Evolutionary conservation across 75 land plant genomes (phyloP).

Genomic region (Picea sitchensis): DNA sequence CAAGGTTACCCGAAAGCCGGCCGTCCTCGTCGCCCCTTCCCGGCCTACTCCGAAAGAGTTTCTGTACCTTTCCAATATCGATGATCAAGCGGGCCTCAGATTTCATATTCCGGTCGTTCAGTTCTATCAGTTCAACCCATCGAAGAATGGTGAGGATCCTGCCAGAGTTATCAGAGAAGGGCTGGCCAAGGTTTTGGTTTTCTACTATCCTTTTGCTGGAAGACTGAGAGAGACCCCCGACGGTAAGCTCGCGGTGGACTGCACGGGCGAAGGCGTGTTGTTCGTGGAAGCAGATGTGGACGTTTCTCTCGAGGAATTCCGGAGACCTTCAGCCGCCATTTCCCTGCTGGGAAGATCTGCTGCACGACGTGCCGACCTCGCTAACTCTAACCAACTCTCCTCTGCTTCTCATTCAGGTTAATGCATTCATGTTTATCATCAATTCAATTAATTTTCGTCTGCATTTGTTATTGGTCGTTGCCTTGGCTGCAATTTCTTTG

Average conservation of each 20-base stretch:
- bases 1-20: neutral
- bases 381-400: neutral
- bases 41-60: conserved; percentile 14
- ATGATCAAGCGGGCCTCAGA: conserved; percentile 42
- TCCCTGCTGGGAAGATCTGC: neutral
- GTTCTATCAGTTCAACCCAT: neutral
- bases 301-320: conserved; percentile 22
- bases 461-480: neutral
- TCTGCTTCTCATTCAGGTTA: neutral
- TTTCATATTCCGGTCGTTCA: conserved; percentile 16
- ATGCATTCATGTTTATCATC: neutral
- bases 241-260: neutral
- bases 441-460: neutral
- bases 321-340: neutral
- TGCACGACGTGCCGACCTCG: neutral
- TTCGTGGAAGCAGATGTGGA: conserved; percentile 14
- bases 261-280: neutral
- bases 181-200: neutral
- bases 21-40: conserved; percentile 30
- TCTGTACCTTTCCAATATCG: conserved; percentile 43
- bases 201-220: conserved; percentile 8
- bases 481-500: neutral
- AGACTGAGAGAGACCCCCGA: neutral
- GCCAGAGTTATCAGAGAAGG: neutral
- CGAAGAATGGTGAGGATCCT: neutral